Evolutionary conservation across 768 basidiomycete genomes (phyloP).

Genomic region (Hygrophoropsis aurantiaca): DNA sequence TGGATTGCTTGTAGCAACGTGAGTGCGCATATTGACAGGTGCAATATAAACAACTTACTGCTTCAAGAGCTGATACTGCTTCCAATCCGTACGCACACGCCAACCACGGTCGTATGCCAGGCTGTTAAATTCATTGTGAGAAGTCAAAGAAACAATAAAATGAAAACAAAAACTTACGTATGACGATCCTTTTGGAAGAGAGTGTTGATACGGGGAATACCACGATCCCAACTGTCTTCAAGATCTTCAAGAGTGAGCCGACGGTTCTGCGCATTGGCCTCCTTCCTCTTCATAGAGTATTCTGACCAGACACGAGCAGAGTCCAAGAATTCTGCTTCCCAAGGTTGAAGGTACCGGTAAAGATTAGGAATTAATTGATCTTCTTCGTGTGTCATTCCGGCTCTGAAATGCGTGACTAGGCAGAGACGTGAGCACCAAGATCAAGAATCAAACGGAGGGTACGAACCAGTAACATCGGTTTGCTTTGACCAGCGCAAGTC

Average conservation of each 20-base stretch:
- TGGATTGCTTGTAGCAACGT: constrained; percentile 62
- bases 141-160: neutral
- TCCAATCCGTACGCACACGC: constrained; percentile 98
- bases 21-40: constrained; percentile 7
- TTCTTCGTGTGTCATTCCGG: constrained; percentile 96
- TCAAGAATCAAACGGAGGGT: neutral
- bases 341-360: constrained; percentile 95
- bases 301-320: constrained; percentile 99
- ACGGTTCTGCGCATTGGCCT: constrained; percentile 98
- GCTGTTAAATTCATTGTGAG: constrained; percentile 32
- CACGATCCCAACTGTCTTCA: constrained; percentile 98
- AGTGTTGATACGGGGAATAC: constrained; percentile 98
- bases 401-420: constrained; percentile 95
- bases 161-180: constrained; percentile 50
- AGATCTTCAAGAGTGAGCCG: constrained; percentile 96
- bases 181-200: constrained; percentile 98
- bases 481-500: constrained; percentile 98
- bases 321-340: constrained; percentile 97
- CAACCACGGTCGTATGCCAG: constrained; percentile 98
- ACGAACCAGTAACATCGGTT: constrained; percentile 85
- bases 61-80: constrained; percentile 92
- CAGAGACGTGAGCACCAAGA: neutral
- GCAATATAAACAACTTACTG: constrained; percentile 51
- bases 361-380: constrained; percentile 96
- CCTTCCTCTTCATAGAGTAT: constrained; percentile 99